A percentile compares a stretch with the other conserved stretches of the same genome.
Evolutionary conservation across 2,329 filamentous ascomycete genomes (phyloP).

Genomic region (Ophiostoma sp.): DNA sequence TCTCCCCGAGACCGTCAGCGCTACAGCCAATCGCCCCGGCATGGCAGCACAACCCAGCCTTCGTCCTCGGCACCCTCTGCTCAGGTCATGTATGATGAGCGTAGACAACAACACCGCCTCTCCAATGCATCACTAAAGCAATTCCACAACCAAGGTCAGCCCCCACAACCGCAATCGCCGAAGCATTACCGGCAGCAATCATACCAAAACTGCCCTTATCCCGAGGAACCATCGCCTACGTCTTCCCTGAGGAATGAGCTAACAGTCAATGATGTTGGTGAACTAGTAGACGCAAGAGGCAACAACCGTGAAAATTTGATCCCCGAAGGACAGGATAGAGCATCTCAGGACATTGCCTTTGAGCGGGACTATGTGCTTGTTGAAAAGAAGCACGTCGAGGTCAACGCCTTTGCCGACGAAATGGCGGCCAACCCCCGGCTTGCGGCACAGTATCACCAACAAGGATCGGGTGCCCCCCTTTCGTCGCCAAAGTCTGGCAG

Average conservation of each 20-base stretch:
- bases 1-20: constrained; percentile 28
- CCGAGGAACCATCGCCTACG: constrained; percentile 34
- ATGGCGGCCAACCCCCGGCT: constrained; percentile 74
- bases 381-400: constrained; percentile 90
- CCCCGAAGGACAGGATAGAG: constrained; percentile 56
- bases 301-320: background rate
- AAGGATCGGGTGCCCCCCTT: constrained; percentile 34
- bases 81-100: constrained; percentile 33
- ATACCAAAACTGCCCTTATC: constrained; percentile 24
- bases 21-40: constrained; percentile 42
- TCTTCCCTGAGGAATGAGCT: constrained; percentile 36
- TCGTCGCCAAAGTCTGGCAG: constrained; percentile 50
- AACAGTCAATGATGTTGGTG: constrained; percentile 22
- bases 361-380: constrained; percentile 94
- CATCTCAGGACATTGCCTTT: constrained; percentile 80
- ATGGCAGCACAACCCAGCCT: constrained; percentile 37
- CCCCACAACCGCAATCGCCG: constrained; percentile 12
- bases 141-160: constrained; percentile 26
- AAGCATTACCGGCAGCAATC: constrained; percentile 8
- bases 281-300: constrained; percentile 18
- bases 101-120: constrained; percentile 36
- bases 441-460: constrained; percentile 39
- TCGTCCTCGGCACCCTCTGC: constrained; percentile 44
- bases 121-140: constrained; percentile 40
- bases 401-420: constrained; percentile 95